Evolutionary conservation across 75 land plant genomes (phyloP).

Genomic region (Larix kaempferi): DNA sequence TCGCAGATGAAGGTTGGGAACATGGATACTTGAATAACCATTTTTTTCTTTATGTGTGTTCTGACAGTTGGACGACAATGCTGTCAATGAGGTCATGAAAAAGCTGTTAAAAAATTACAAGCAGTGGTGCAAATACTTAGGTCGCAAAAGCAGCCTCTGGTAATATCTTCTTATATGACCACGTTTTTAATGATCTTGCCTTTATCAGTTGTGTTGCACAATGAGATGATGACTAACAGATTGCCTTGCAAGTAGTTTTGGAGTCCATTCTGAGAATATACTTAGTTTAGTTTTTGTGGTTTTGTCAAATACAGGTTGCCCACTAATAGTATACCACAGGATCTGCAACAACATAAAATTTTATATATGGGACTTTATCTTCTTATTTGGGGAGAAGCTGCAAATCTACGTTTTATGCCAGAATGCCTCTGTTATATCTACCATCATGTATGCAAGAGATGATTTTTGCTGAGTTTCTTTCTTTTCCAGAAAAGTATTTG

Average conservation of each 20-base stretch:
- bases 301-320: conserved; percentile 37
- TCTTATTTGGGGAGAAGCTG: conserved; percentile 93
- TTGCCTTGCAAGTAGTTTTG: neutral
- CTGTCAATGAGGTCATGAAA: conserved; percentile 78
- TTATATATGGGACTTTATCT: conserved; percentile 73
- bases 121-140: conserved; percentile 92
- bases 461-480: neutral
- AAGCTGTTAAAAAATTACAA: conserved; percentile 90
- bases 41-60: neutral
- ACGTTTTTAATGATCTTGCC: neutral
- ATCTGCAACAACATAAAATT: conserved; percentile 60
- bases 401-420: conserved; percentile 88
- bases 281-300: neutral
- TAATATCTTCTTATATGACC: conserved; percentile 10
- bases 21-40: conserved; percentile 19
- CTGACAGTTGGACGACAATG: conserved; percentile 82
- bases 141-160: conserved; percentile 77
- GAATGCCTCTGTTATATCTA: conserved; percentile 86
- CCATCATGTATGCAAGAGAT: conserved; percentile 52
- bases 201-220: neutral
- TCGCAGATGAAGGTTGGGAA: no score
- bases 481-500: neutral
- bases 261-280: neutral
- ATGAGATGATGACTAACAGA: neutral
- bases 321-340: conserved; percentile 27